Evolutionary conservation across 306 rosid species (phyloP).

Genomic region (Pueraria montana): DNA sequence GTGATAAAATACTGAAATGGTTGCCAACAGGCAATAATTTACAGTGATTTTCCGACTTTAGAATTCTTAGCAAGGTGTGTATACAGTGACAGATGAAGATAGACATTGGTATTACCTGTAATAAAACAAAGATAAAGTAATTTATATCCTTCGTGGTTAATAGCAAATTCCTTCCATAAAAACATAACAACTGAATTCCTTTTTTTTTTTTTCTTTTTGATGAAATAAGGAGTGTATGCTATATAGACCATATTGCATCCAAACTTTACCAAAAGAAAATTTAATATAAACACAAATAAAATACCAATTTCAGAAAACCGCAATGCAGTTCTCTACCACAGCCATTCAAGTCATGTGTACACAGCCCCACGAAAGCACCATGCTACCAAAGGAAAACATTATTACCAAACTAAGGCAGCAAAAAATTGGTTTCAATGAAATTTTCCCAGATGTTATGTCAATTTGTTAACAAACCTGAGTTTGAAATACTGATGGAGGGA

Average conservation of each 20-base stretch:
- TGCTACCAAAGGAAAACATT: constrained; percentile 62
- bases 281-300: constrained; percentile 15
- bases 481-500: constrained; percentile 61
- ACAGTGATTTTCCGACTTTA: constrained; percentile 48
- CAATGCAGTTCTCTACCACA: constrained; percentile 66
- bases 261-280: constrained; percentile 38
- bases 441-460: background rate
- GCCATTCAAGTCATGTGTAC: constrained; percentile 64
- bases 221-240: constrained; percentile 20
- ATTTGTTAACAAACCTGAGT: constrained; percentile 61
- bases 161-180: constrained; percentile 24
- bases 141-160: constrained; percentile 36
- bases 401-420: constrained; percentile 38
- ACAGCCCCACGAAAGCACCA: constrained; percentile 70
- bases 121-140: constrained; percentile 30
- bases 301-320: constrained; percentile 71
- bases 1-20: constrained; percentile 50
- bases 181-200: constrained; percentile 1
- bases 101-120: constrained; percentile 75
- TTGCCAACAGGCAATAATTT: constrained; percentile 52
- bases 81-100: constrained; percentile 61
- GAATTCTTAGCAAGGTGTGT: constrained; percentile 56
- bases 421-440: constrained; percentile 35
- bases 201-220: background rate
- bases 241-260: constrained; percentile 25